phyloP scores from a whole-genome alignment of 2,329 filamentous ascomycete genomes.

The Aspergillus cejpii region DNA sequence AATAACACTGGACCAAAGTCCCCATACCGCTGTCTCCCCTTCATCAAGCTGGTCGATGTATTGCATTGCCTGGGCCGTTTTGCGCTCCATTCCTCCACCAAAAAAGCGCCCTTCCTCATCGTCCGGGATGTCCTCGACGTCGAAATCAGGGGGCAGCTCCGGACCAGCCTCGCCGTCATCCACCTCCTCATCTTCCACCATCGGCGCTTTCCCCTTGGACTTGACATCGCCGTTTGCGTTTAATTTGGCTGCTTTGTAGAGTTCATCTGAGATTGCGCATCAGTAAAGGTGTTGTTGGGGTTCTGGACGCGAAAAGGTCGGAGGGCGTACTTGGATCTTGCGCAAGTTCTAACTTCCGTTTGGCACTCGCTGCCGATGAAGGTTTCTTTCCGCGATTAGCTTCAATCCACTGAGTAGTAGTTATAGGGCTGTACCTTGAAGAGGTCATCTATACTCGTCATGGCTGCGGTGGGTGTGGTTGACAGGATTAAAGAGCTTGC shows the following conservation, averaged over 20 bases:
- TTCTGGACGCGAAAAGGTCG: neutral
- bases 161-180: conserved; percentile 48
- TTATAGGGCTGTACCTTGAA: conserved; percentile 44
- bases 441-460: conserved; percentile 57
- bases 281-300: conserved; percentile 9
- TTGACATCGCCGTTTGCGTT: conserved; percentile 46
- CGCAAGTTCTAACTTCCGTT: conserved; percentile 54
- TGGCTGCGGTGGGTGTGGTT: conserved; percentile 27
- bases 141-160: conserved; percentile 52
- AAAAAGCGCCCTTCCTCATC: conserved; percentile 96
- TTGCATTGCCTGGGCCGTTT: conserved; percentile 77
- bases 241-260: conserved; percentile 56
- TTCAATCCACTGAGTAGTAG: neutral
- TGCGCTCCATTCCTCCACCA: conserved; percentile 75
- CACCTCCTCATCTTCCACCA: conserved; percentile 44
- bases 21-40: conserved; percentile 42
- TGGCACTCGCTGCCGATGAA: conserved; percentile 41
- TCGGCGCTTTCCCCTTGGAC: conserved; percentile 40
- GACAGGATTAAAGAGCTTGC: neutral
- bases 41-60: conserved; percentile 68
- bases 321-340: conserved; percentile 45
- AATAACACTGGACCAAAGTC: neutral
- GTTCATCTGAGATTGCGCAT: conserved; percentile 38
- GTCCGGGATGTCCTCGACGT: conserved; percentile 55
- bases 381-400: conserved; percentile 41